These are phyloP conservation scores for Iris pallida DNA, from an alignment of 116 monocot genomes.

Conservation along the genomic window DNA sequence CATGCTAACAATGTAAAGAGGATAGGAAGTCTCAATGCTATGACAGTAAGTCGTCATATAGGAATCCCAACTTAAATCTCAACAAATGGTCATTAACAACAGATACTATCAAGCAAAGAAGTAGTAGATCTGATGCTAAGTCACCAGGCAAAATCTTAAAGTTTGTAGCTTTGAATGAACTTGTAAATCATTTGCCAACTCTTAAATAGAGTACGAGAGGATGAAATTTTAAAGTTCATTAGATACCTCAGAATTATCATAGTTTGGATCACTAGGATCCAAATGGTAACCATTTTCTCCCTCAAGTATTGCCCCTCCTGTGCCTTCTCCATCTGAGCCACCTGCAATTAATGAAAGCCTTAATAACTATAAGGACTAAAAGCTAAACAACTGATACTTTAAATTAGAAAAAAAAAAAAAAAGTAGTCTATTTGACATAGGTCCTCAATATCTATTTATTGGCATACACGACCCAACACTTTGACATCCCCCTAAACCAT, in stretches of 20 bases:
- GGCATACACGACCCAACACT: too few relatives aligned
- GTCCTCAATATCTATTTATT: too few relatives aligned
- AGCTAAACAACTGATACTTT: background rate
- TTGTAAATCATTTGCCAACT: background rate
- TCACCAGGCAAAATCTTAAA: background rate
- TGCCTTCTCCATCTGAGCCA: conserved; percentile 42
- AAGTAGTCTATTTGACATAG: too few relatives aligned
- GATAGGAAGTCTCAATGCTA: background rate
- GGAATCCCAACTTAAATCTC: too few relatives aligned
- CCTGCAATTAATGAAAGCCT: conserved; percentile 9
- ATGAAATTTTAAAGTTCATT: background rate
- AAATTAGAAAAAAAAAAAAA: too few relatives aligned
- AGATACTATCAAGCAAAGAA: too few relatives aligned
- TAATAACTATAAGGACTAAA: background rate
- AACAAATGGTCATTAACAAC: too few relatives aligned
- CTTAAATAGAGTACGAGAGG: background rate
- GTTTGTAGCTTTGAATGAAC: background rate
- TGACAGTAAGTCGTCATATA: background rate
- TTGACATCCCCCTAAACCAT: too few relatives aligned
- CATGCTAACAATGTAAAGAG: background rate
- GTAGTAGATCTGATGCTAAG: too few relatives aligned
- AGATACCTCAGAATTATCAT: conserved; percentile 25
- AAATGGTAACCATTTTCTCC: conserved; percentile 12
- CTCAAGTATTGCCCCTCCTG: conserved; percentile 32
- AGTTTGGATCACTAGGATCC: conserved; percentile 25